Percentiles rank a stretch among this genome's conserved stretches.
phyloP scores from a whole-genome alignment of 805 yeast species.

The Saturnispora halmiae region DNA sequence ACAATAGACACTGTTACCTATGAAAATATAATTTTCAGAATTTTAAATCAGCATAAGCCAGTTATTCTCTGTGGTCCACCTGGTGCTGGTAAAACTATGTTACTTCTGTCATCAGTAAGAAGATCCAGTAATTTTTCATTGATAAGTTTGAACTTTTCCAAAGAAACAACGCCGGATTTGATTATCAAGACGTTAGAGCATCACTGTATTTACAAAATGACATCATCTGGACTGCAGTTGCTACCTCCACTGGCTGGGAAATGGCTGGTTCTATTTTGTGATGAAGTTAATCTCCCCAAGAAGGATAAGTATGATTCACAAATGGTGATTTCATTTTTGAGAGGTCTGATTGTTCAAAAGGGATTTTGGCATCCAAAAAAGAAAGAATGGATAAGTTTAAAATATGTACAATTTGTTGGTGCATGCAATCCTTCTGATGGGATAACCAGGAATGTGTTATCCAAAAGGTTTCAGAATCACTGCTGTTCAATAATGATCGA shows the following conservation, averaged over 20 bases:
- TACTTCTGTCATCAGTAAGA: constrained; percentile 59
- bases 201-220: constrained; percentile 50
- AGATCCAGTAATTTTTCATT: constrained; percentile 49
- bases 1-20: constrained; percentile 71
- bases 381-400: constrained; percentile 56
- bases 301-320: constrained; percentile 69
- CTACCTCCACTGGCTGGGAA: constrained; percentile 54
- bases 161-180: constrained; percentile 58
- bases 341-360: constrained; percentile 60
- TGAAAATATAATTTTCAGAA: constrained; percentile 48
- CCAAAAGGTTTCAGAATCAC: constrained; percentile 58
- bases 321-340: constrained; percentile 54
- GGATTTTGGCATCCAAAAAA: constrained; percentile 70
- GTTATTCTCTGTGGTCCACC: constrained; percentile 90
- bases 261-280: constrained; percentile 80
- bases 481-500: constrained; percentile 61
- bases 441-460: constrained; percentile 56
- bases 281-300: constrained; percentile 79
- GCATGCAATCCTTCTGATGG: constrained; percentile 90
- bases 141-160: constrained; percentile 71
- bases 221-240: constrained; percentile 43
- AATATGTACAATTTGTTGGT: constrained; percentile 75
- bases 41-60: constrained; percentile 49
- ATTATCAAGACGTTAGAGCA: constrained; percentile 62
- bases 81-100: constrained; percentile 96